These are phyloP conservation scores for Psilocybe sp. DNA, from an alignment of 768 basidiomycete genomes.

Conservation along the genomic window DNA sequence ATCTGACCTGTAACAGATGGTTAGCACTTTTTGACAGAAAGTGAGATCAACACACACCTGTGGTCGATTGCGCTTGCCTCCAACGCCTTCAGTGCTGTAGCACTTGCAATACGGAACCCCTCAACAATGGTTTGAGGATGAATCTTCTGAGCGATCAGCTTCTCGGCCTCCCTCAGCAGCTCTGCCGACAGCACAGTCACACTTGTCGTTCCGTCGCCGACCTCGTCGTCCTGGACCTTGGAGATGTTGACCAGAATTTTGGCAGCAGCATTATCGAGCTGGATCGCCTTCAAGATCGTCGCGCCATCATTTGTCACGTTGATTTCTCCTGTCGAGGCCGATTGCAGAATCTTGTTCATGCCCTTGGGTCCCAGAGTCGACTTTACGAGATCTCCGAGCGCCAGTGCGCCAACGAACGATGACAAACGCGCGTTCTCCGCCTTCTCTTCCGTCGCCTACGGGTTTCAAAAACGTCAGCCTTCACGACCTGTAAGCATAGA, in stretches of 20 bases:
- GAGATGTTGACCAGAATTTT: slow-evolving; percentile 99
- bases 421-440: slow-evolving; percentile 98
- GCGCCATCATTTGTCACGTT: slow-evolving; percentile 99
- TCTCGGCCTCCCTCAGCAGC: slow-evolving; percentile 91
- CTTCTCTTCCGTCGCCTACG: slow-evolving; percentile 86
- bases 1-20: slow-evolving; percentile 54
- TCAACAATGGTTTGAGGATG: slow-evolving; percentile 99
- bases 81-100: slow-evolving; percentile 79
- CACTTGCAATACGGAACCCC: slow-evolving; percentile 90
- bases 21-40: background rate
- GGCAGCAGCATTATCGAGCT: slow-evolving; percentile 96
- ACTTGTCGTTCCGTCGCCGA: slow-evolving; percentile 92
- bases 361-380: slow-evolving; percentile 98
- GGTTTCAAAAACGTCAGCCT: no score
- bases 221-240: slow-evolving; percentile 99
- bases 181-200: slow-evolving; percentile 93
- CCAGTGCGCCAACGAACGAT: slow-evolving; percentile 96
- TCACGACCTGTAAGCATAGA: no score
- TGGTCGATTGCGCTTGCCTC: slow-evolving; percentile 83
- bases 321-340: slow-evolving; percentile 83
- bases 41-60: slow-evolving; percentile 49
- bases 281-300: slow-evolving; percentile 95
- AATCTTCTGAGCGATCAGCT: slow-evolving; percentile 85
- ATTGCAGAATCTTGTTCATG: slow-evolving; percentile 99
- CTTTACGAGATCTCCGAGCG: slow-evolving; percentile 97